Evolutionary conservation across 768 basidiomycete genomes (phyloP), one percentile per base, ranked within the genome.

Genomic region (Auriscalpium microsporum): DNA sequence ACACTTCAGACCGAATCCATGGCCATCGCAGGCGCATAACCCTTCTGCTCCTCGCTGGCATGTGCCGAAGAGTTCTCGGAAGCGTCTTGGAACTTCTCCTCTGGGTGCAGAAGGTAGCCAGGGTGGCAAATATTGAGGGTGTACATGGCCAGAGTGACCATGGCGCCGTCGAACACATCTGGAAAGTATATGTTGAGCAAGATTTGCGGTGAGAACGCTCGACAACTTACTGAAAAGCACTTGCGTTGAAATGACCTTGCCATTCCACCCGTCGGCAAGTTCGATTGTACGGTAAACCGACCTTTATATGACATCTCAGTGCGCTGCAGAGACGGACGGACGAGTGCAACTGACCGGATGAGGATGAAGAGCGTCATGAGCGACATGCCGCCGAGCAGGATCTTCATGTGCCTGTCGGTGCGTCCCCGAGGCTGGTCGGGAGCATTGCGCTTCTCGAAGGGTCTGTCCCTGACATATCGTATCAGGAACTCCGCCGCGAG

Each of bases 91-190:
- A 28, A 28, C 28, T 28, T 2, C 28, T 28, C 7, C 28, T 28
- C 4, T 7, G 28, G 8, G 38, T 17, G 46, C 34, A 55, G 34
- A 33, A 56, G 45, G 28, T 51, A 8, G 11, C 54, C 52, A 38
- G 60, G 57, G 34, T 55, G 60, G 36, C 59, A 48, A 40, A 50
- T 0, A 44, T 61, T 56, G 23, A 61, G 42, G 8, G 52, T 61
- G 9, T 16, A n/a, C 54, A 59, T 61, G 9, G 54, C 58, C 17
- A 50, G 51, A 11, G 16, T 8, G 45, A 61, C 55, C 60, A 59
- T 59, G 33, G 37, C 19, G 37, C 52, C 58, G 16, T 59, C 60
- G 11, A 61, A 59, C 14, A 59, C 40, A 23, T 46, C 58, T 61
- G 16, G 33, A 45, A 7, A n/a, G 9, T 28, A n/a, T 11, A 17